Conservation (phyloP, 257 asterid genomes). For the Echium plantagineum region DNA sequence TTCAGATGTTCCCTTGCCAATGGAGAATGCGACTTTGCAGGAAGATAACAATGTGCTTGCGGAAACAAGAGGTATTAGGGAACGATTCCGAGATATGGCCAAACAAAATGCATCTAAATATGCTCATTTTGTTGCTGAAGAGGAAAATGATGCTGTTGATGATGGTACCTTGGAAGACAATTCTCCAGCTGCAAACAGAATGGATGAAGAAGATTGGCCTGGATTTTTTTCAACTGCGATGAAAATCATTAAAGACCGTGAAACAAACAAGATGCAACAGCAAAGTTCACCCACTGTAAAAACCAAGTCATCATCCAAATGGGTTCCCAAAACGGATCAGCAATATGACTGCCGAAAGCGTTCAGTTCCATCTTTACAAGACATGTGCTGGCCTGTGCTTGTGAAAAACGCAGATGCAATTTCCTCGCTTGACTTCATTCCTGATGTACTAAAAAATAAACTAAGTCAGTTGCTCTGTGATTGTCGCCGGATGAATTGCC, state of each 20-base stretch:
- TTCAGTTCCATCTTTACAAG: constrained; percentile 46
- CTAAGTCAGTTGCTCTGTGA: constrained; percentile 66
- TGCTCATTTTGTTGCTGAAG: constrained; percentile 63
- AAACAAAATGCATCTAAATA: constrained; percentile 59
- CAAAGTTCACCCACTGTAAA: constrained; percentile 19
- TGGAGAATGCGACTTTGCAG: constrained; percentile 17
- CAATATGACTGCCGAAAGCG: constrained; percentile 23
- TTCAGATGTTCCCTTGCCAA: constrained; percentile 14
- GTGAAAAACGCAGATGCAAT: constrained; percentile 68
- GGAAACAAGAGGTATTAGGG: constrained; percentile 19
- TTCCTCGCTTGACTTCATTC: constrained; percentile 63
- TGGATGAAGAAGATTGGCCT: constrained; percentile 85
- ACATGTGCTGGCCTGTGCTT: constrained; percentile 56
- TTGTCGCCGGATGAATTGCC: constrained; percentile 47
- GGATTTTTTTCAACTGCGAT: constrained; percentile 91
- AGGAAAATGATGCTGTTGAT: constrained; percentile 24
- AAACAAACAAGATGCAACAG: constrained; percentile 16
- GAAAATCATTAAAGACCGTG: constrained; percentile 70
- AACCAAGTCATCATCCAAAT: constrained; percentile 23
- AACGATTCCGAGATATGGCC: constrained; percentile 52
- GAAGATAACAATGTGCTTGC: constrained; percentile 11
- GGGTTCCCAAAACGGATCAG: constrained; percentile 48
- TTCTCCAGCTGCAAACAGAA: constrained; percentile 24
- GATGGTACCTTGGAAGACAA: constrained; percentile 27
- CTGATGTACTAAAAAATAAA: constrained; percentile 66